Evolutionary conservation across 176 grass and related monocot species (phyloP), one percentile per base, ranked within the genome.

Genomic region (Hordeum marinum): DNA sequence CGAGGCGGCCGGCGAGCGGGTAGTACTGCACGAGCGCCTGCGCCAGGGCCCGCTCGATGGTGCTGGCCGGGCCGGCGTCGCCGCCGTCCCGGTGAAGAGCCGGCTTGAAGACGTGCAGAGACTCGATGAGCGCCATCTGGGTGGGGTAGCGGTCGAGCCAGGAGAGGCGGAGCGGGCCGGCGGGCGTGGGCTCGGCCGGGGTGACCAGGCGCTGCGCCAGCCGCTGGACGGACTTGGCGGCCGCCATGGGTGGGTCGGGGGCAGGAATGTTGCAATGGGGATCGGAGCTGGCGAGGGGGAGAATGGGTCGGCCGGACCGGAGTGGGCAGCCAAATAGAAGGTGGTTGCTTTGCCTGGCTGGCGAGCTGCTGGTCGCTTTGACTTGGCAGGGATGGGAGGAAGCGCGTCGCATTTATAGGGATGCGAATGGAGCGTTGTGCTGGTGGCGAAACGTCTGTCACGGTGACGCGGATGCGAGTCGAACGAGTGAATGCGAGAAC

Each of bases 141-240:
- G 91, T 93, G 3, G 91, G 88, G 72, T 93, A 93, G 9, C 81
- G 88, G 65, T 93, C 91, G 14, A 93, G 88, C 88, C 88, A 90
- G 7, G 72, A 75, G 24, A 75, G 72, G 72, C 72, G 72, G 13
- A 75, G 72, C 25, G 72, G 25, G 25, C 42, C 25, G 8, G 8
- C 25, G 25, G 72, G 72, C 4, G 43, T 75, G 14, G 43, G 72
- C 72, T 75, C 72, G 7, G 72, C 43, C 4, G 72, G 72, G 25
- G 13, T 20, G 0, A 75, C 72, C 25, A 75, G 41, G 1, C 72
- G 72, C 72, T 75, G 72, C 8, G 43, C 72, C 42, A 75, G 72
- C 24, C 72, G 72, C 14, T 75, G 1, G 42, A 75, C 72, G 25
- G 72, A 50, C 72, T 75, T 75, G 41, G 20, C 25, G 0, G 72